Evolutionary conservation across 1,139 yeast species (phyloP).

Genomic region (Kurtzmaniella natalensis): DNA sequence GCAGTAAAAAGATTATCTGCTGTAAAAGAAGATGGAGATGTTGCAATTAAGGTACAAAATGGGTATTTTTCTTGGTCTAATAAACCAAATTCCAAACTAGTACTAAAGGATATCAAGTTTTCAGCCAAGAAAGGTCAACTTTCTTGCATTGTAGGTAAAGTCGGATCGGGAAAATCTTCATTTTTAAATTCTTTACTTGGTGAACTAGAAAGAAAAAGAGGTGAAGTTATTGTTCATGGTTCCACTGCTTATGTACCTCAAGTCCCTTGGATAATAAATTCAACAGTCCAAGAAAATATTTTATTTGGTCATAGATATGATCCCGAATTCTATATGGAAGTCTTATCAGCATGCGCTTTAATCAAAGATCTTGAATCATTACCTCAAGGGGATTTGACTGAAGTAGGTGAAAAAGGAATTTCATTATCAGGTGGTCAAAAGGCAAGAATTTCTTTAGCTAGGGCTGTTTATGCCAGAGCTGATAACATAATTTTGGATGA

Average conservation of each 20-base stretch:
- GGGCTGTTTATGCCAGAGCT: constrained; percentile 85
- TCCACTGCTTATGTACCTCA: constrained; percentile 85
- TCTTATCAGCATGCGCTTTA: constrained; percentile 76
- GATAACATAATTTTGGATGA: constrained; percentile 80
- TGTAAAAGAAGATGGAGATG: constrained; percentile 24
- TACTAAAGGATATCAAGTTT: constrained; percentile 18
- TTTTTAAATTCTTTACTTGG: constrained; percentile 24
- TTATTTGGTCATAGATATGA: constrained; percentile 75
- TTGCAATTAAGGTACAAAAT: constrained; percentile 20
- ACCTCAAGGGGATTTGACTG: constrained; percentile 74
- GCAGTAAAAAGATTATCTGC: constrained; percentile 31
- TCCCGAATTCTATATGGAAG: constrained; percentile 61
- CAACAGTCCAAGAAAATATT: constrained; percentile 75
- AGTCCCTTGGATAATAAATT: constrained; percentile 57
- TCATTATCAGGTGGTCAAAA: constrained; percentile 88
- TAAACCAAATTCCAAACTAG: constrained; percentile 9
- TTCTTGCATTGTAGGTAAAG: constrained; percentile 20
- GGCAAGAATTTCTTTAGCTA: constrained; percentile 76
- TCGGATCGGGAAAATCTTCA: constrained; percentile 28
- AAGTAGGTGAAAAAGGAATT: constrained; percentile 88
- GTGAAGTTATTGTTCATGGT: constrained; percentile 20
- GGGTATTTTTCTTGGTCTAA: constrained; percentile 19
- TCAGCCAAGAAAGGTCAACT: constrained; percentile 18
- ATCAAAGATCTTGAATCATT: constrained; percentile 60
- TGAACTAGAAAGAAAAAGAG: constrained; percentile 16